Evolutionary conservation across 805 yeast species (phyloP).

Genomic region (Schizosaccharomyces octosporus): DNA sequence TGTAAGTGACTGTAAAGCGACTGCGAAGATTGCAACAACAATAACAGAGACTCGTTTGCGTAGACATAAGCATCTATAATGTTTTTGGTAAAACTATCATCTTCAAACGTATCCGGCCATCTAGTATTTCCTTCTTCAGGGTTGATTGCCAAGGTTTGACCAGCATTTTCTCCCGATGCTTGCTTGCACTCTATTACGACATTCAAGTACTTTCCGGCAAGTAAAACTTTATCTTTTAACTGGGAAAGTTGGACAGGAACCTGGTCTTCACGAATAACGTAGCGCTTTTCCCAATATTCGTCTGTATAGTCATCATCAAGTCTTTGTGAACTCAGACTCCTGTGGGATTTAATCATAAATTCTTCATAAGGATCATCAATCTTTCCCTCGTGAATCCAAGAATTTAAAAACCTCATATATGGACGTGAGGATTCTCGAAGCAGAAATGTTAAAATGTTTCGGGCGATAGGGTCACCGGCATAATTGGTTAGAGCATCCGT

Average conservation of each 20-base stretch:
- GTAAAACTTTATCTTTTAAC: slow-evolving; percentile 32
- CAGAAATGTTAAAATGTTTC: slow-evolving; percentile 26
- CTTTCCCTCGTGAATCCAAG: slow-evolving; percentile 58
- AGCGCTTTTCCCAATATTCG: slow-evolving; percentile 27
- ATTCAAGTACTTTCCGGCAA: slow-evolving; percentile 68
- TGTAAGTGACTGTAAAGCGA: slow-evolving; percentile 24
- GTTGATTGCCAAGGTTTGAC: background rate
- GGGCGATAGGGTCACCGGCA: slow-evolving; percentile 40
- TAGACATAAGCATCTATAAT: slow-evolving; percentile 36
- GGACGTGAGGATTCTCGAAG: slow-evolving; percentile 34
- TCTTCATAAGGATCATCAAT: slow-evolving; percentile 63
- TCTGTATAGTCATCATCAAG: slow-evolving; percentile 14
- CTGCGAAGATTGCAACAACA: slow-evolving; percentile 36
- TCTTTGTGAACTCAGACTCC: slow-evolving; percentile 9
- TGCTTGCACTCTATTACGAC: slow-evolving; percentile 41
- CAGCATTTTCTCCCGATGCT: slow-evolving; percentile 7
- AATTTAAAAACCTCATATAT: slow-evolving; percentile 42
- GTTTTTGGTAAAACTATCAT: slow-evolving; percentile 26
- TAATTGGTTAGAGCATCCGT: slow-evolving; percentile 30
- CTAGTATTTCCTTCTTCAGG: background rate
- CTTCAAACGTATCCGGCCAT: slow-evolving; percentile 9
- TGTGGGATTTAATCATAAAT: slow-evolving; percentile 35
- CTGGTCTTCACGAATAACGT: slow-evolving; percentile 49
- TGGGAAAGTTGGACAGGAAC: slow-evolving; percentile 38
- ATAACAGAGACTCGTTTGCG: slow-evolving; percentile 38